phyloP scores from a whole-genome alignment of 495 filamentous ascomycete species.

The Penicillium turbatum region DNA sequence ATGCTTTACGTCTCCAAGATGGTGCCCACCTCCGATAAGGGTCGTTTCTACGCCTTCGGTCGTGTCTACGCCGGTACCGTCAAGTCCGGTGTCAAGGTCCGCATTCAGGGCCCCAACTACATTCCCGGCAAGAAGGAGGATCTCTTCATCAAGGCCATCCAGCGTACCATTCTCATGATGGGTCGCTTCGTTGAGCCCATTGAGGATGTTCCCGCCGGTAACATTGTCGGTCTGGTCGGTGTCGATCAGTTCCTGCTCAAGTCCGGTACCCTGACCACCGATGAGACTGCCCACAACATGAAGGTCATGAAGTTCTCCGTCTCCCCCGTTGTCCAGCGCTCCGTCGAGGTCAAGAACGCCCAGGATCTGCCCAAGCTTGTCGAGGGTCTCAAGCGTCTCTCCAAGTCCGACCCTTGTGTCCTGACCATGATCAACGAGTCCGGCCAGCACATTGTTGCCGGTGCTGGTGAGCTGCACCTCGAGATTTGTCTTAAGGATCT shows the following conservation, averaged over 20 bases:
- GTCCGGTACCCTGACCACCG: constrained; percentile 97
- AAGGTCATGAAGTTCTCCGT: constrained; percentile 99
- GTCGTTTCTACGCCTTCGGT: constrained; percentile 99
- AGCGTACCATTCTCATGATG: constrained; percentile 99
- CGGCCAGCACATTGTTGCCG: constrained; percentile 98
- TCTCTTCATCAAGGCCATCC: constrained; percentile 98
- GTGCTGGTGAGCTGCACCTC: constrained; percentile 97
- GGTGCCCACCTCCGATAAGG: constrained; percentile 99
- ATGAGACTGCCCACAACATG: constrained; percentile 97
- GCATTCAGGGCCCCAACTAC: constrained; percentile 99
- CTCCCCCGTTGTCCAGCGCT: constrained; percentile 96
- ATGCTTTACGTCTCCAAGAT: constrained; percentile 99
- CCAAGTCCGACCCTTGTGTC: constrained; percentile 99
- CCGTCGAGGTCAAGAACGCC: constrained; percentile 99
- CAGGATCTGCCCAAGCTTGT: constrained; percentile 99
- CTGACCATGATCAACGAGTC: constrained; percentile 81
- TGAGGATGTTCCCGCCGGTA: constrained; percentile 97
- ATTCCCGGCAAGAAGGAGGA: constrained; percentile 96
- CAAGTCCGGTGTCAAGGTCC: constrained; percentile 96
- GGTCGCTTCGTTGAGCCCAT: constrained; percentile 98
- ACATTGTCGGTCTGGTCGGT: constrained; percentile 98
- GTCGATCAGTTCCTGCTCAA: constrained; percentile 99
- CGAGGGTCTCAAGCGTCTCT: constrained; percentile 99
- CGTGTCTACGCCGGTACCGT: constrained; percentile 99
- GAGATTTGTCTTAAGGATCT: constrained; percentile 99